Conservation (phyloP, 2,329 filamentous ascomycete species). For the Plenodomus tracheiphilus region DNA sequence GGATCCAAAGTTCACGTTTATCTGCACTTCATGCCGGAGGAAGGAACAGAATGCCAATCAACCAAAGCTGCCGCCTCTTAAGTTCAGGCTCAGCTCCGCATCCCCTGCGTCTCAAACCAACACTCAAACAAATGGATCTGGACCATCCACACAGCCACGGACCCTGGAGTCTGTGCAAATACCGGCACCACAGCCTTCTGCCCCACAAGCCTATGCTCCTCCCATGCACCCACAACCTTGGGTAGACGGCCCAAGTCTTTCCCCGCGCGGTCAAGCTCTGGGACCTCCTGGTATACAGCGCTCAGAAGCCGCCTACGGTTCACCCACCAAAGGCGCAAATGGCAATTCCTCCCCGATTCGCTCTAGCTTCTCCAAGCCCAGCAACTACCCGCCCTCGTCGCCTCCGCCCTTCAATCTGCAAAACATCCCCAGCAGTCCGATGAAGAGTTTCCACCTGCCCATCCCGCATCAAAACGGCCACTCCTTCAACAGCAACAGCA, state of each 20-base stretch:
- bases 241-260: constrained; percentile 49
- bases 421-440: constrained; percentile 29
- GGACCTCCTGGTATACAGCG: constrained; percentile 48
- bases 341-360: constrained; percentile 34
- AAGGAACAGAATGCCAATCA: constrained; percentile 65
- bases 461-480: constrained; percentile 32
- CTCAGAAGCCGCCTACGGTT: constrained; percentile 43
- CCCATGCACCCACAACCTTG: constrained; percentile 32
- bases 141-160: constrained; percentile 9
- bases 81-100: constrained; percentile 58
- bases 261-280: constrained; percentile 49
- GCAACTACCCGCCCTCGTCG: constrained; percentile 35
- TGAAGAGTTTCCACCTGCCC: constrained; percentile 27
- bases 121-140: constrained; percentile 22
- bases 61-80: constrained; percentile 65
- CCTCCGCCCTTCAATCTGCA: constrained; percentile 38
- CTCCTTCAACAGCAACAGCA: constrained; percentile 16
- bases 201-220: constrained; percentile 22
- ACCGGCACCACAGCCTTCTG: constrained; percentile 16
- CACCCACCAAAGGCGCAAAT: constrained; percentile 30
- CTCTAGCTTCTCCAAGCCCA: constrained; percentile 17
- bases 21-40: constrained; percentile 77
- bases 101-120: constrained; percentile 44
- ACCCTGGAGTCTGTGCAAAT: constrained; percentile 25
- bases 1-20: constrained; percentile 73